Evolutionary conservation across 2,329 filamentous ascomycete genomes (phyloP).

Genomic region (Penicillium sp.): DNA sequence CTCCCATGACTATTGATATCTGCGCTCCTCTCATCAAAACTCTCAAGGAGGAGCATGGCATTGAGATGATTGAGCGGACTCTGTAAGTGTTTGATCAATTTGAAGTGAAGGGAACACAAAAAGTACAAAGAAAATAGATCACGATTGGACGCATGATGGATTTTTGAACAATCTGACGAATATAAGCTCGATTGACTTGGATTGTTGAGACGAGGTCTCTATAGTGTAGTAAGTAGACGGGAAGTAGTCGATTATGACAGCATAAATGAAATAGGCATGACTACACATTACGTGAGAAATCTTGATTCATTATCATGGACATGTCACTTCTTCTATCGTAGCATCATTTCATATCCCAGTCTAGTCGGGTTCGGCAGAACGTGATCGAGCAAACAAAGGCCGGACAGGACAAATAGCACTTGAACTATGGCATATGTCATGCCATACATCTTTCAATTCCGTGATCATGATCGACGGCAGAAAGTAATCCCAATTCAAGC

Average conservation of each 20-base stretch:
- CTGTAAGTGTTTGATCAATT: constrained; percentile 23
- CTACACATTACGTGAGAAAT: too few relatives aligned
- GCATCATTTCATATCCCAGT: constrained; percentile 18
- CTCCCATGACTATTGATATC: constrained; percentile 67
- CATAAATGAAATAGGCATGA: too few relatives aligned
- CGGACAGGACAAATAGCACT: too few relatives aligned
- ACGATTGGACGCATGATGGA: constrained; percentile 6
- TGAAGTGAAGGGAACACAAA: constrained; percentile 3
- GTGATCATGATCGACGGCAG: too few relatives aligned
- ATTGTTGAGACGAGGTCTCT: too few relatives aligned
- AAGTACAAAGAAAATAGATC: constrained; percentile 12
- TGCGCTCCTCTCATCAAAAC: constrained; percentile 69
- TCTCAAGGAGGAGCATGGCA: constrained; percentile 70
- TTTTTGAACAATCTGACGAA: not conserved
- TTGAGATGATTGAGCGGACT: constrained; percentile 65
- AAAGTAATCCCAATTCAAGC: too few relatives aligned
- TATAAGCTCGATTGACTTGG: too few relatives aligned
- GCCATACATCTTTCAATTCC: too few relatives aligned
- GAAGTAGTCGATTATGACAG: not conserved
- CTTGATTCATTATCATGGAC: constrained; percentile 26
- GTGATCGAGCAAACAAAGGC: not conserved
- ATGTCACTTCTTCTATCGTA: constrained; percentile 24
- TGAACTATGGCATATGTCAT: too few relatives aligned
- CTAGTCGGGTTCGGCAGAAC: constrained; percentile 8
- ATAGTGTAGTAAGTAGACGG: too few relatives aligned